A percentile compares a stretch with the other conserved stretches of the same genome.
Evolutionary conservation across 805 yeast genomes (phyloP).

Genomic region (Candida pseudofarinosa): DNA sequence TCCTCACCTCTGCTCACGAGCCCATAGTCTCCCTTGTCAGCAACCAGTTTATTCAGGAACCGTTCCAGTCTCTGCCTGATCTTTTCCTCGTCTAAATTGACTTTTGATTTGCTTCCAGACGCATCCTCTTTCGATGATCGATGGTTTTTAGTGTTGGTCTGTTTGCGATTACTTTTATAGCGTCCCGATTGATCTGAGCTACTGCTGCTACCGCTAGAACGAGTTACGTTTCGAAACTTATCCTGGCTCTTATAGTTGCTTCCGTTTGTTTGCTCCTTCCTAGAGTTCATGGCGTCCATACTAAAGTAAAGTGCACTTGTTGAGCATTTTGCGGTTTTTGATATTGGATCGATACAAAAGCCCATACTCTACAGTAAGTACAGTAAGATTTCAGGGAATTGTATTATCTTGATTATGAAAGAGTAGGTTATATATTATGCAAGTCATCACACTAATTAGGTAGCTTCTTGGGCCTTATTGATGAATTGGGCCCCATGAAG

Average conservation of each 20-base stretch:
- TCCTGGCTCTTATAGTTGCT: not conserved
- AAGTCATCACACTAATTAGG: not conserved
- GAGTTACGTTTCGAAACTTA: not conserved
- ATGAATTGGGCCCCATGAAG: not conserved
- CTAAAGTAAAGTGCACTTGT: not conserved
- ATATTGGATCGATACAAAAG: not conserved
- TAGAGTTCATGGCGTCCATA: not conserved
- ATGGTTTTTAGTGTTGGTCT: not conserved
- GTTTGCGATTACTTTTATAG: not conserved
- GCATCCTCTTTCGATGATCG: not conserved
- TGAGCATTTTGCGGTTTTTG: not conserved
- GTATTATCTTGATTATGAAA: too few relatives aligned
- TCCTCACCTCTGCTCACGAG: slow-evolving; percentile 61
- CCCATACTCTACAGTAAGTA: too few relatives aligned
- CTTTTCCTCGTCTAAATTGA: slow-evolving; percentile 1
- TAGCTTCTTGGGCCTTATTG: not conserved
- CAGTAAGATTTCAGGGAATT: too few relatives aligned
- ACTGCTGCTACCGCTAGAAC: not conserved
- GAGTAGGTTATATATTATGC: too few relatives aligned
- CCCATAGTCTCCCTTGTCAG: slow-evolving; percentile 37
- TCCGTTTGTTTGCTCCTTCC: not conserved
- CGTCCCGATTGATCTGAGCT: not conserved
- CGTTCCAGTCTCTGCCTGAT: slow-evolving; percentile 3
- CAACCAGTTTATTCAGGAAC: not conserved
- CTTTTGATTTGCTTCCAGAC: not conserved